These are phyloP conservation scores for Naganishia albida DNA, from an alignment of 1,284 basidiomycete genomes.

Conservation along the genomic window DNA sequence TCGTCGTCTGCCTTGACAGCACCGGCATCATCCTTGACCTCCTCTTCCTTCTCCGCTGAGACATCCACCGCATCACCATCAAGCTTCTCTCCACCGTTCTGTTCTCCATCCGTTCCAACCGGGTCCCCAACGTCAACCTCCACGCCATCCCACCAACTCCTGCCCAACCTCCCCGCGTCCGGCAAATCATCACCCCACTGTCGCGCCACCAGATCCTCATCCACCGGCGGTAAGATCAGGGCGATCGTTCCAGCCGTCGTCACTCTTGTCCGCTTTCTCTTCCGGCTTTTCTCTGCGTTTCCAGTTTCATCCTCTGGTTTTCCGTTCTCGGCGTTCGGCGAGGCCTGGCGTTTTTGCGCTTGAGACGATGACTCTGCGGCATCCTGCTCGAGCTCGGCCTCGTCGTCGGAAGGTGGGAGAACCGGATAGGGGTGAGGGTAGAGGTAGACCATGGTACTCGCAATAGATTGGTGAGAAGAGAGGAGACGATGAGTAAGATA, in stretches of 20 bases:
- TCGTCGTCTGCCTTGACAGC: neutral
- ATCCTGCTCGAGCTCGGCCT: neutral
- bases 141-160: constrained; percentile 4
- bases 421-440: constrained; percentile 10
- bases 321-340: neutral
- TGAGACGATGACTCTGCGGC: neutral
- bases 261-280: neutral
- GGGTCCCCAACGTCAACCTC: neutral
- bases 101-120: too few species aligned
- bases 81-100: neutral
- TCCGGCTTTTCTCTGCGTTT: too few species aligned
- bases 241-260: constrained; percentile 9
- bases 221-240: neutral
- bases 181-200: constrained; percentile 23
- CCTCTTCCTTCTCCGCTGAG: neutral
- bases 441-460: constrained; percentile 15
- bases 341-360: neutral
- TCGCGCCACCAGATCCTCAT: neutral
- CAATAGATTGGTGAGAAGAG: too few species aligned
- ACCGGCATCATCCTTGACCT: neutral
- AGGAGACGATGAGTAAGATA: too few species aligned
- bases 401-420: neutral
- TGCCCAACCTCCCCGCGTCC: neutral
- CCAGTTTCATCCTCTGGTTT: neutral
- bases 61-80: neutral